Conservation (phyloP, 2,329 filamentous ascomycete genomes). For the Colletotrichum ledebouriae region DNA sequence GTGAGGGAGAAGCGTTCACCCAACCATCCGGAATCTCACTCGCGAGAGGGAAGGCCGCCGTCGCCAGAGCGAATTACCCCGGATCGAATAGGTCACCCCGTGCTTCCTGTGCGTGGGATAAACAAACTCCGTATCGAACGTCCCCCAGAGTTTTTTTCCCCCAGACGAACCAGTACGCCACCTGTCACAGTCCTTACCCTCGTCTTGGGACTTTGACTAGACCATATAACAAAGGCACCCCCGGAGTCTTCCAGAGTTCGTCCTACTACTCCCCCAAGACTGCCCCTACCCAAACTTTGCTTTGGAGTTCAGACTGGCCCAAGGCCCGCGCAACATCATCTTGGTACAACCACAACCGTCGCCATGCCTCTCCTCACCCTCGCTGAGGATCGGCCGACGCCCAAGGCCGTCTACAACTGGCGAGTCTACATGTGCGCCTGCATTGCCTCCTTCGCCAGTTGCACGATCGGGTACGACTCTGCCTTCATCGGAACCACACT, state of each 20-base stretch:
- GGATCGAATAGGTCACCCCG: constrained; percentile 28
- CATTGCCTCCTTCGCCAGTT: constrained; percentile 68
- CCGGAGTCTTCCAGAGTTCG: constrained; percentile 1
- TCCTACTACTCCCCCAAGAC: constrained; percentile 9
- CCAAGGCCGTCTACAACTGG: constrained; percentile 71
- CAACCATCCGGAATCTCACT: constrained; percentile 11
- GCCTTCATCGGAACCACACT: constrained; percentile 86
- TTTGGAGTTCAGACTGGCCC: constrained; percentile 30
- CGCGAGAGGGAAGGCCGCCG: not conserved
- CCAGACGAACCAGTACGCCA: constrained; percentile 37
- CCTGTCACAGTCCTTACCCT: constrained; percentile 28
- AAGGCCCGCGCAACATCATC: constrained; percentile 24
- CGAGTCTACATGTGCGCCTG: constrained; percentile 68
- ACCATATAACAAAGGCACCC: constrained; percentile 40
- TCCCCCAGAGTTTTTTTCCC: constrained; percentile 42
- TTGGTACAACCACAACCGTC: constrained; percentile 22
- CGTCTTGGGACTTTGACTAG: constrained; percentile 8
- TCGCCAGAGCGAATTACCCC: constrained; percentile 31
- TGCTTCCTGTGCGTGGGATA: constrained; percentile 22
- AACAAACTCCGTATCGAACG: constrained; percentile 33
- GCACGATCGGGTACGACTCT: constrained; percentile 74
- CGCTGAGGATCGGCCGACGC: constrained; percentile 70
- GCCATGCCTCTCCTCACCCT: constrained; percentile 63
- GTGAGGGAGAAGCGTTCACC: constrained; percentile 42
- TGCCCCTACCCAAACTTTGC: constrained; percentile 19